Percentiles rank a stretch among this genome's conserved stretches.
These are phyloP conservation scores for Hypholoma sublateritium DNA, from an alignment of 768 basidiomycete genomes.

Conservation along the genomic window DNA sequence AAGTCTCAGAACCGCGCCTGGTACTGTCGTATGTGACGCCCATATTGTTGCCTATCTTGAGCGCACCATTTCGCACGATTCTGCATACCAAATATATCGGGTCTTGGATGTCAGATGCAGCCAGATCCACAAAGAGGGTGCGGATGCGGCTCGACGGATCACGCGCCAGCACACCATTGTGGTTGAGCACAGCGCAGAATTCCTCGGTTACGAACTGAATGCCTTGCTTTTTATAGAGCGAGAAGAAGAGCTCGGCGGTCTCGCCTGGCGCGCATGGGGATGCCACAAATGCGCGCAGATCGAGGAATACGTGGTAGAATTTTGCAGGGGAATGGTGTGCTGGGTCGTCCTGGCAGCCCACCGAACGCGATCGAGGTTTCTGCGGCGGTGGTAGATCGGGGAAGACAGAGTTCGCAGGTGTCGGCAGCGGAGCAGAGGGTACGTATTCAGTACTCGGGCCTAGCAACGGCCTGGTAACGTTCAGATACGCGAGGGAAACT, in stretches of 20 bases:
- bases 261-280: slow-evolving; percentile 89
- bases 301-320: slow-evolving; percentile 89
- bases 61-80: slow-evolving; percentile 83
- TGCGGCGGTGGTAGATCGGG: slow-evolving; percentile 50
- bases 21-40: slow-evolving; percentile 44
- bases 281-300: slow-evolving; percentile 90
- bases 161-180: slow-evolving; percentile 85
- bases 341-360: slow-evolving; percentile 29
- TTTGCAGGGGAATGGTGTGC: slow-evolving; percentile 46
- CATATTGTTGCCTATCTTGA: slow-evolving; percentile 68
- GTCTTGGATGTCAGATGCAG: slow-evolving; percentile 80
- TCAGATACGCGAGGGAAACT: slow-evolving; percentile 75
- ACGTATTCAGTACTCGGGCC: slow-evolving; percentile 49
- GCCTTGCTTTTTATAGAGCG: slow-evolving; percentile 83
- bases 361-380: slow-evolving; percentile 39
- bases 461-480: slow-evolving; percentile 43
- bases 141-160: slow-evolving; percentile 75
- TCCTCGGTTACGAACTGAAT: slow-evolving; percentile 92
- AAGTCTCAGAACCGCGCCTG: slow-evolving; percentile 57
- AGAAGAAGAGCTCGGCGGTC: slow-evolving; percentile 91
- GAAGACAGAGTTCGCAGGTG: slow-evolving; percentile 70
- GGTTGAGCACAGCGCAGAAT: slow-evolving; percentile 85
- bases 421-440: slow-evolving; percentile 46
- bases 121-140: slow-evolving; percentile 90
- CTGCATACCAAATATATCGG: slow-evolving; percentile 88